Percentiles rank a stretch among this genome's conserved stretches.
Conservation (phyloP, 179 eudicot genomes). For the Beta lomatogona region DNA sequence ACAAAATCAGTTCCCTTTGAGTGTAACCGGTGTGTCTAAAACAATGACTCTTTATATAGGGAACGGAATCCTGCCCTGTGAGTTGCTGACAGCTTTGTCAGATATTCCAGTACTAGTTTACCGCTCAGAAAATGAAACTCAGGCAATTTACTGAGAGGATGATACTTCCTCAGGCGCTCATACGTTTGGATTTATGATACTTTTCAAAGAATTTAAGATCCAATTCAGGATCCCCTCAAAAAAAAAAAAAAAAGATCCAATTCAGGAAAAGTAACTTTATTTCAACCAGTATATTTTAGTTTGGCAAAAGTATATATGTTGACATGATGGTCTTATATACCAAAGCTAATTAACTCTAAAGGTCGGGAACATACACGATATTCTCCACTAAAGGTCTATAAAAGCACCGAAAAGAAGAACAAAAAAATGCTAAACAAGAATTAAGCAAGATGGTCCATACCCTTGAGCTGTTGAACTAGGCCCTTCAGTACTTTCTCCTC, state of each 20-base stretch:
- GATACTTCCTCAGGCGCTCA: background rate
- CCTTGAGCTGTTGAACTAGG: slow-evolving; percentile 82
- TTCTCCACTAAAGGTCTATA: no score
- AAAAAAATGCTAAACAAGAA: background rate
- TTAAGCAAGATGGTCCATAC: slow-evolving; percentile 39
- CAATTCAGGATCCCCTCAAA: background rate
- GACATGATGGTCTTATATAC: background rate
- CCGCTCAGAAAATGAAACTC: background rate
- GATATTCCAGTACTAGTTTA: no score
- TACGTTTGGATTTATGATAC: no score
- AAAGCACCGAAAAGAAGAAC: no score
- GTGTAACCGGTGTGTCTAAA: no score
- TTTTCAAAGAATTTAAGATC: background rate
- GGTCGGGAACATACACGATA: background rate
- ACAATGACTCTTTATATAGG: no score
- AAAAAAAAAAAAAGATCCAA: no score
- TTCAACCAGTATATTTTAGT: background rate
- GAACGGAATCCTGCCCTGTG: no score
- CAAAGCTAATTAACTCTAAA: background rate
- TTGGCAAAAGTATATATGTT: background rate
- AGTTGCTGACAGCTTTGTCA: no score
- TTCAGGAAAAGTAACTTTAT: background rate
- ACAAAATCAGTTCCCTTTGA: background rate
- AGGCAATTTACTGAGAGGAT: background rate
- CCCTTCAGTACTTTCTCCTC: slow-evolving; percentile 83